A percentile compares a stretch with the other conserved stretches of the same genome.
Conservation (phyloP, 192 early-diverging fungal genomes). For the Coemansia sp. region DNA sequence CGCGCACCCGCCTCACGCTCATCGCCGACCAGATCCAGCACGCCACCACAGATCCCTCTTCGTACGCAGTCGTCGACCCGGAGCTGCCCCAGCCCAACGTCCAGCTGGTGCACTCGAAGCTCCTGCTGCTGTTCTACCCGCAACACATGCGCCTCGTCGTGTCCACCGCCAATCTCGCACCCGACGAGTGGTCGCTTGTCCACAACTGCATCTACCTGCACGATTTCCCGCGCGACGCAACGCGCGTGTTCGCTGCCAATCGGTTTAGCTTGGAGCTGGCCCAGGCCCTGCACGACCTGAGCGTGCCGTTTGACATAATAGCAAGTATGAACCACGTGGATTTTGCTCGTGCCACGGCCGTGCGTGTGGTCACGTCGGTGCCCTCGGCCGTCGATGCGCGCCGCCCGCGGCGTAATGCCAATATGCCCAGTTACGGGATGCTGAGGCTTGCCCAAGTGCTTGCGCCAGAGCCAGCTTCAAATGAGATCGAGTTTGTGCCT, state of each 20-base stretch:
- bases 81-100: constrained; percentile 8
- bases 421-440: constrained; percentile 25
- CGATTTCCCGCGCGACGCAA: constrained; percentile 15
- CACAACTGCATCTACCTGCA: constrained; percentile 29
- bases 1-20: constrained; percentile 1
- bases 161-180: constrained; percentile 13
- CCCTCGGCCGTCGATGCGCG: no score
- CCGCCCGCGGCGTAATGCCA: constrained; percentile 2
- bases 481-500: constrained; percentile 3
- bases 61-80: background rate
- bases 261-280: constrained; percentile 26
- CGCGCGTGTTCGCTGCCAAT: constrained; percentile 4
- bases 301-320: constrained; percentile 9
- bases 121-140: constrained; percentile 23
- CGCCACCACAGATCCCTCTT: background rate
- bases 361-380: constrained; percentile 21
- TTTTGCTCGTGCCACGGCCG: constrained; percentile 9
- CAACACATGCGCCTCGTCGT: constrained; percentile 15
- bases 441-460: constrained; percentile 14
- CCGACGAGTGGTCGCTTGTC: constrained; percentile 32
- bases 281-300: constrained; percentile 21
- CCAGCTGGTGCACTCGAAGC: constrained; percentile 34
- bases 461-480: background rate
- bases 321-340: constrained; percentile 27
- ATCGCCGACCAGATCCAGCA: background rate